Evolutionary conservation across 345 rosid species (phyloP).

Genomic region (Erysimum cheiranthoides): DNA sequence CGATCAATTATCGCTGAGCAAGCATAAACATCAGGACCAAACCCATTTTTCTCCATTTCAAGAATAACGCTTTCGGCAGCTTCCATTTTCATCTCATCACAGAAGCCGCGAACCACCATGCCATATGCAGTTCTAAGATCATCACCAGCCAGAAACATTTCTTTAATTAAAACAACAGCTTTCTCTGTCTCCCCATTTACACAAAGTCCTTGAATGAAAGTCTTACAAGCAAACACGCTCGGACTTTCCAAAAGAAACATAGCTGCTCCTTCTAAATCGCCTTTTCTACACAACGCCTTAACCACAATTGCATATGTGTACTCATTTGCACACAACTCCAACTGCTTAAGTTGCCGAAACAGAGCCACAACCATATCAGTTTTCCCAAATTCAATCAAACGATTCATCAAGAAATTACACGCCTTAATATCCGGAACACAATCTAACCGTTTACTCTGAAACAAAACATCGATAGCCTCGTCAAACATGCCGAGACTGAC

Average conservation of each 20-base stretch:
- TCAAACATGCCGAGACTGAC: conserved; percentile 57
- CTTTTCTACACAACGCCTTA: conserved; percentile 67
- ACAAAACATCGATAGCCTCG: conserved; percentile 58
- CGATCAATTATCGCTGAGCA: conserved; percentile 57
- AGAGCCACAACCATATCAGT: conserved; percentile 54
- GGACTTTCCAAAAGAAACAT: conserved; percentile 50
- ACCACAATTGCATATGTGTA: conserved; percentile 64
- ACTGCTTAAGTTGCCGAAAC: conserved; percentile 51
- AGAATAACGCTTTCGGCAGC: conserved; percentile 58
- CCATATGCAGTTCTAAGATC: conserved; percentile 46
- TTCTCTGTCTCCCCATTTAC: conserved; percentile 46
- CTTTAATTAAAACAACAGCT: conserved; percentile 53
- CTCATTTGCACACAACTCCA: conserved; percentile 56
- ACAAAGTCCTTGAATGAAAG: conserved; percentile 76
- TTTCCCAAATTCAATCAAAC: conserved; percentile 52
- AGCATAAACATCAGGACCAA: conserved; percentile 53
- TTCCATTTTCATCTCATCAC: conserved; percentile 61
- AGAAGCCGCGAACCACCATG: conserved; percentile 63
- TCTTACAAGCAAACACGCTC: conserved; percentile 54
- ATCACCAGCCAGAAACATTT: conserved; percentile 46
- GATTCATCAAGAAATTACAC: conserved; percentile 67
- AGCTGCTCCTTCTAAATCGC: conserved; percentile 55
- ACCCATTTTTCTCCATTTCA: conserved; percentile 56
- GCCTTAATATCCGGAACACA: conserved; percentile 51
- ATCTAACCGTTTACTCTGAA: conserved; percentile 46